Evolutionary conservation across 2,329 filamentous ascomycete genomes (phyloP), one percentile per base, ranked within the genome.

Genomic region (Tolypocladium sp.): DNA sequence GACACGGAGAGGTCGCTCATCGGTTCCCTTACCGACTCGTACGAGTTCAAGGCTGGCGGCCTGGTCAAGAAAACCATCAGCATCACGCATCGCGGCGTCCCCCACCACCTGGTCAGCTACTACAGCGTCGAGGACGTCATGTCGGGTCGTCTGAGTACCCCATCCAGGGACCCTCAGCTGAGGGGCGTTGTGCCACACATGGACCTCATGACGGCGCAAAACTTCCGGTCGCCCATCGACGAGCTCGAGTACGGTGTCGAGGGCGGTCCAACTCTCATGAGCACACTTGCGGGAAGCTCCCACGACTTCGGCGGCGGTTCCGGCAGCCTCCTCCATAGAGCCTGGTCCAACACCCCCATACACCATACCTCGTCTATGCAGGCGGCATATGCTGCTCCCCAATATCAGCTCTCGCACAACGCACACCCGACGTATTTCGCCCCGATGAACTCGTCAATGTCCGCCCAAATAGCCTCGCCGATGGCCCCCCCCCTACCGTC

Each of bases 1-100:
- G 77, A 74, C 1, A 57, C 67, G 0, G 71, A 76, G 51, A 68
- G 78, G 58, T 68, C 73, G 1, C 68, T 92, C 57, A 86, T 94
- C 52, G 92, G 92, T 7, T 95, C 91, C 1, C 79, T 96, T 15
- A 84, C 93, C n/a, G 92, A 96, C 73, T 92, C 89, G 0, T 96
- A 96, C 67, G 85, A 86, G 38, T 96, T 96, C 80, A 94, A 94
- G 68, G 79, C 85, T 17, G 83, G 85, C 1, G 92, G 92, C 0
- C 75, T 97, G 46, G 84, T 96, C 63, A 97, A 97, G 80, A 96
- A 96, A 78, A 96, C 92, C 0, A 92, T 96, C 73, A 93, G 88
- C 66, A 84, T 96, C 44, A 85, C 82, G 2, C 85, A 88, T 56
- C 81, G 87, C 33, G 88, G 88, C 2, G 82, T 92, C 2, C 86